A percentile compares a stretch with the other conserved stretches of the same genome.
These are phyloP conservation scores for Leucaena leucocephala DNA, from an alignment of 306 rosid genomes.

Conservation along the genomic window DNA sequence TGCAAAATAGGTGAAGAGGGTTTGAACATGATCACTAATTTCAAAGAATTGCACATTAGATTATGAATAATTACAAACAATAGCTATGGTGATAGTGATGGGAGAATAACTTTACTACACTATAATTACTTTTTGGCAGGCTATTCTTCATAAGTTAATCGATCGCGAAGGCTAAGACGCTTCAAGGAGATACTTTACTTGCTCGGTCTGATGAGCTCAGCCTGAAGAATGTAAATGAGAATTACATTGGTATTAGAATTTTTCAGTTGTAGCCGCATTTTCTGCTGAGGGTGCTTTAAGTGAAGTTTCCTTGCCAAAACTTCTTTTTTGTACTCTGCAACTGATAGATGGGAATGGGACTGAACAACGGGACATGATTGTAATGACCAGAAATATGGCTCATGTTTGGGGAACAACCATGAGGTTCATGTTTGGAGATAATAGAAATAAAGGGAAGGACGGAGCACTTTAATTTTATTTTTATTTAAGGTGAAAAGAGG, in stretches of 20 bases:
- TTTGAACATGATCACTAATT: not conserved
- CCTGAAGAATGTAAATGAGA: constrained; percentile 17
- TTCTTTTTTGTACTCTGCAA: not conserved
- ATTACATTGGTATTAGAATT: not conserved
- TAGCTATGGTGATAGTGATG: constrained; percentile 8
- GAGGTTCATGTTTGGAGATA: no score
- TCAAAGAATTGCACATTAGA: not conserved
- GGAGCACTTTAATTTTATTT: no score
- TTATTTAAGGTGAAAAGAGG: no score
- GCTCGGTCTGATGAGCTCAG: constrained; percentile 16
- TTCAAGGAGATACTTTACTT: constrained; percentile 17
- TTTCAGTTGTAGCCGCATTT: not conserved
- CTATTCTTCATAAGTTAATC: constrained; percentile 61
- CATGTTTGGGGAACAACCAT: no score
- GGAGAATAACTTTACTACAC: constrained; percentile 26
- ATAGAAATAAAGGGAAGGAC: no score
- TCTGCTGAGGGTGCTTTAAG: constrained; percentile 1
- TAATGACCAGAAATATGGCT: no score
- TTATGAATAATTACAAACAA: not conserved
- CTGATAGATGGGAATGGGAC: not conserved
- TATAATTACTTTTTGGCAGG: constrained; percentile 49
- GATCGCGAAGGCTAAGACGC: constrained; percentile 52
- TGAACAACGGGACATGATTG: no score
- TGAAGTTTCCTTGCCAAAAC: constrained; percentile 1
- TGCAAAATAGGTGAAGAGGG: not conserved